Conservation (phyloP, 192 early-diverging fungal genomes). For the Rhizophagus sp. region DNA sequence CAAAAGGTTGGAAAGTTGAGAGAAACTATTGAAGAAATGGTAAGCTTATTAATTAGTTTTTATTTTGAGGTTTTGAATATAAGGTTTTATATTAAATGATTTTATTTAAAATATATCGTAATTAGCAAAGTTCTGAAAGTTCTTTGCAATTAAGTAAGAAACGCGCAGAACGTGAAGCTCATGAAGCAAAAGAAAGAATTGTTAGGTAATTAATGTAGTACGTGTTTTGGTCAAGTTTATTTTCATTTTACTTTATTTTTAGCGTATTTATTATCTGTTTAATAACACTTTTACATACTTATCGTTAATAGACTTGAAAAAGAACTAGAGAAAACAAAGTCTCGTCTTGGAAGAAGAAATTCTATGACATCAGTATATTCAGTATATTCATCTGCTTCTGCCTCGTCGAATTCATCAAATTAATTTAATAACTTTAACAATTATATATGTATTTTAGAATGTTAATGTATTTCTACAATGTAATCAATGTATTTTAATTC, state of each 20-base stretch:
- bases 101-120: not conserved
- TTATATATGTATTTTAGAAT: no score
- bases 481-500: no score
- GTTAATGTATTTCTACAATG: no score
- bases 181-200: conserved; percentile 38
- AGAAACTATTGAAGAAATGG: conserved; percentile 68
- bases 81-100: not conserved
- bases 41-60: conserved; percentile 7
- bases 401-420: not conserved
- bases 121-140: conserved; percentile 38
- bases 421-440: not conserved
- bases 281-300: not conserved
- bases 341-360: conserved; percentile 31
- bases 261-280: not conserved
- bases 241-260: not conserved
- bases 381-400: not conserved
- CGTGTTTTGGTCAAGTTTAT: not conserved
- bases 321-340: conserved; percentile 42
- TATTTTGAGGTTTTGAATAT: not conserved
- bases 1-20: conserved; percentile 67
- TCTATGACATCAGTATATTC: not conserved
- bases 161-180: conserved; percentile 39
- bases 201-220: conserved; percentile 33
- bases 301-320: conserved; percentile 36
- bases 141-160: conserved; percentile 38